These are phyloP conservation scores for Candida morakotiae DNA, from an alignment of 805 yeast genomes.

Conservation along the genomic window DNA sequence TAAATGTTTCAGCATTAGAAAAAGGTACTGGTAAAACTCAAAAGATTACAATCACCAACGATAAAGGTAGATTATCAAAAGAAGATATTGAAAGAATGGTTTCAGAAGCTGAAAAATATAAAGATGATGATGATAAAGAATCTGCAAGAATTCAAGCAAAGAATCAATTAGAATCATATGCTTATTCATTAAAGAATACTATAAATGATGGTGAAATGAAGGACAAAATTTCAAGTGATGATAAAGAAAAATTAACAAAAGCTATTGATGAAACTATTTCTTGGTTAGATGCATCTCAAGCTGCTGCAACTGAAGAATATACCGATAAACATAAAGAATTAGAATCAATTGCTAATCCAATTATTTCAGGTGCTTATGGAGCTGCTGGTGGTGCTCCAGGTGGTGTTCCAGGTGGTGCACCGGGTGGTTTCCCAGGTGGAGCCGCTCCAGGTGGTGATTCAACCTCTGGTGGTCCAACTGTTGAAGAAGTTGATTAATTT, in stretches of 20 bases:
- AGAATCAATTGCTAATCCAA: constrained; percentile 37
- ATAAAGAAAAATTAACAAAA: constrained; percentile 50
- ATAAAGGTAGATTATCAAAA: constrained; percentile 88
- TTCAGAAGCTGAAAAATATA: constrained; percentile 92
- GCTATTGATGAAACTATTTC: constrained; percentile 39
- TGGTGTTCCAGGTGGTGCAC: constrained; percentile 26
- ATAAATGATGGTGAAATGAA: constrained; percentile 44
- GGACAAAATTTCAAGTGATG: constrained; percentile 38
- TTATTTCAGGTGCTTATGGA: constrained; percentile 32
- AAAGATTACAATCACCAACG: constrained; percentile 87
- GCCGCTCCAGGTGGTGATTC: constrained; percentile 23
- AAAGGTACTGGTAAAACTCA: constrained; percentile 93
- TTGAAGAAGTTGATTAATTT: constrained; percentile 9
- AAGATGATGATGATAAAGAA: constrained; percentile 82
- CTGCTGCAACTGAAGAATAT: constrained; percentile 40
- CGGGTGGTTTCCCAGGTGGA: constrained; percentile 32
- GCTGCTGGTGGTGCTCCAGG: constrained; percentile 25
- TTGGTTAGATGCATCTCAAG: constrained; percentile 37
- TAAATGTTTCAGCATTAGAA: constrained; percentile 83
- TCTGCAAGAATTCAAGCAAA: constrained; percentile 85
- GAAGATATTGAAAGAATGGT: constrained; percentile 98
- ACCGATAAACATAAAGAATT: constrained; percentile 38
- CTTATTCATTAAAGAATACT: constrained; percentile 75
- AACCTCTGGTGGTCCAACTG: constrained; percentile 39
- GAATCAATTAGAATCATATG: constrained; percentile 84